phyloP scores from a whole-genome alignment of 106 monocot genomes.

The Dendrobium huoshanense region DNA sequence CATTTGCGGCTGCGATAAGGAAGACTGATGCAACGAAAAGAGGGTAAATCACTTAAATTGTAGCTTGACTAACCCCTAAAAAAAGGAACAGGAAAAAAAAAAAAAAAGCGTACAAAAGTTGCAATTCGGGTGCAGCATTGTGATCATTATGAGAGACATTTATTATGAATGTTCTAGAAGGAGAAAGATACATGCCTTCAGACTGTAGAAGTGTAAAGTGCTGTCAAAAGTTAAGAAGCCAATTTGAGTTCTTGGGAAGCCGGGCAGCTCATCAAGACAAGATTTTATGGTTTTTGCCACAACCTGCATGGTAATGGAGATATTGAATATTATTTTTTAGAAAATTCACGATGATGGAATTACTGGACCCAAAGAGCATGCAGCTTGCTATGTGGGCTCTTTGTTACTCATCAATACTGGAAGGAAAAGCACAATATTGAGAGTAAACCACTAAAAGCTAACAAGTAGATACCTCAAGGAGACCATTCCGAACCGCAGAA shows the following conservation, averaged over 20 bases:
- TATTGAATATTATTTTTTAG: neutral
- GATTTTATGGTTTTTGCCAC: constrained; percentile 86
- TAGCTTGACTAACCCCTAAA: neutral
- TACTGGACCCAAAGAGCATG: neutral
- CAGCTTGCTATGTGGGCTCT: neutral
- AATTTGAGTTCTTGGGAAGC: constrained; percentile 90
- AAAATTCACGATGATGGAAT: neutral
- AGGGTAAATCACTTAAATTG: constrained; percentile 7
- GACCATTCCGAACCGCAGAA: constrained; percentile 58
- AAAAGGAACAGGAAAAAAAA: neutral
- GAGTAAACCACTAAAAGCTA: neutral
- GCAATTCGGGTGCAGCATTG: neutral
- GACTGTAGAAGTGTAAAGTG: constrained; percentile 88
- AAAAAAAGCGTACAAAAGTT: neutral
- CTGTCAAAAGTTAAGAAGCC: constrained; percentile 98
- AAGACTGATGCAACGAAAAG: constrained; percentile 55
- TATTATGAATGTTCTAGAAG: neutral
- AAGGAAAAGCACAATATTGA: neutral
- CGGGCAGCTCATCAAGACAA: constrained; percentile 85
- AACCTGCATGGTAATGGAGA: constrained; percentile 40
- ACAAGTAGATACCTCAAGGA: constrained; percentile 71
- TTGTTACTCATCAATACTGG: neutral
- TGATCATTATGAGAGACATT: constrained; percentile 2
- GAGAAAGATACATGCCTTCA: constrained; percentile 55
- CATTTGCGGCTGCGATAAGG: constrained; percentile 97